A percentile compares a stretch with the other conserved stretches of the same genome.
Evolutionary conservation across 495 filamentous ascomycete species (phyloP).

Genomic region (Aspergillus bridgeri): DNA sequence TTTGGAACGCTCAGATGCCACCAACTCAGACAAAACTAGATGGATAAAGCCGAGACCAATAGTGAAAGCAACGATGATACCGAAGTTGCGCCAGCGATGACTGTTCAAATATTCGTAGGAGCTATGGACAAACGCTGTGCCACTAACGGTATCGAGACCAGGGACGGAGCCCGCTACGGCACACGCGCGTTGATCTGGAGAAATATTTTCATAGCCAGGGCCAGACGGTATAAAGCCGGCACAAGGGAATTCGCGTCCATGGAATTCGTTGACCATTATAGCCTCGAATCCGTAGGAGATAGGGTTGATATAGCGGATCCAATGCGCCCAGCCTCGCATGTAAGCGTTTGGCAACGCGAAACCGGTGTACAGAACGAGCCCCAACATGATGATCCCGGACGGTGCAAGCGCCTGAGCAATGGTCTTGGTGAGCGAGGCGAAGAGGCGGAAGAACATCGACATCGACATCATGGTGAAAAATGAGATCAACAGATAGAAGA

Average conservation of each 20-base stretch:
- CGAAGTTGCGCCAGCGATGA: constrained; percentile 59
- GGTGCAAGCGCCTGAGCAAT: constrained; percentile 48
- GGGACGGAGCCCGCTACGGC: constrained; percentile 44
- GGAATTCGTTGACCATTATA: constrained; percentile 52
- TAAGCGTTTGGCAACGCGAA: constrained; percentile 29
- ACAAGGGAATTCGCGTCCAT: constrained; percentile 48
- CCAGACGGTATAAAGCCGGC: constrained; percentile 38
- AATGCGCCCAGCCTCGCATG: constrained; percentile 38
- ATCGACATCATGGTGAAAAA: constrained; percentile 61
- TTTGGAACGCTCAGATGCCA: constrained; percentile 27
- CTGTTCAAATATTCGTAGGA: constrained; percentile 44
- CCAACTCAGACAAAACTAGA: constrained; percentile 28
- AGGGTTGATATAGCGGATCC: constrained; percentile 65
- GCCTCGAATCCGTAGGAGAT: constrained; percentile 44
- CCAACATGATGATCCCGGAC: constrained; percentile 30
- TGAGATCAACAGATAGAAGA: constrained; percentile 68
- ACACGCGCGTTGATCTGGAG: constrained; percentile 29
- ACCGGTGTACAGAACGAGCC: constrained; percentile 32
- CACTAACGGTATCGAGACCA: constrained; percentile 38
- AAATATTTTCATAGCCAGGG: constrained; percentile 18
- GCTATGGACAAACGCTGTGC: constrained; percentile 41
- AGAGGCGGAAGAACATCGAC: constrained; percentile 67
- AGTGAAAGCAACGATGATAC: constrained; percentile 56
- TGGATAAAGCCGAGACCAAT: constrained; percentile 45
- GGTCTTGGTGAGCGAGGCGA: constrained; percentile 65